These are phyloP conservation scores for Leishmania tarentolae DNA, from an alignment of 208 protist species.

Conservation along the genomic window DNA sequence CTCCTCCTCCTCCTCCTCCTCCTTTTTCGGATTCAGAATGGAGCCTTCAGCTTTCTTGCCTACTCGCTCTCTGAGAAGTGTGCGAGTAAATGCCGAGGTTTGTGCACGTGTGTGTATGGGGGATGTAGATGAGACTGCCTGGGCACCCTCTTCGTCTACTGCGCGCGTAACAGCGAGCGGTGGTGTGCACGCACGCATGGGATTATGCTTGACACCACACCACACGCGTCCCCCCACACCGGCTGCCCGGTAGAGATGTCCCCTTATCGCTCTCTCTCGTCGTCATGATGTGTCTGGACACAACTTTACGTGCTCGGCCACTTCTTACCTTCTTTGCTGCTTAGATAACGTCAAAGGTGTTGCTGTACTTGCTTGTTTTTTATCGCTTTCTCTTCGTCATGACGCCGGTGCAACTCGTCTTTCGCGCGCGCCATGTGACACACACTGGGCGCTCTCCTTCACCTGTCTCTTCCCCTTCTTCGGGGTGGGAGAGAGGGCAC, in stretches of 20 bases:
- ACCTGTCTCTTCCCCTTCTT: neutral
- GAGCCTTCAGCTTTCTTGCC: neutral
- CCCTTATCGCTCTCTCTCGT: neutral
- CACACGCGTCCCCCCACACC: neutral
- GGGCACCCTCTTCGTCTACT: too few relatives aligned
- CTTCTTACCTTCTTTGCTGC: neutral
- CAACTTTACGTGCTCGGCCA: neutral
- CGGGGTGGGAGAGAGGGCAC: neutral
- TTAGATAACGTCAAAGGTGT: neutral
- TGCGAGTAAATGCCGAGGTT: neutral
- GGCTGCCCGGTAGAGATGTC: neutral
- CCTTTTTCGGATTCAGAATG: neutral
- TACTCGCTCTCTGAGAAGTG: constrained; percentile 1
- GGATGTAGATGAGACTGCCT: neutral
- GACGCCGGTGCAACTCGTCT: neutral
- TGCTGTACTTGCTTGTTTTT: too few relatives aligned
- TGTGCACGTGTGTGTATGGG: neutral
- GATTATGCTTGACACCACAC: neutral
- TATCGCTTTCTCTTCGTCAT: neutral
- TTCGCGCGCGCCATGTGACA: neutral
- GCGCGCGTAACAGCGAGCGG: neutral
- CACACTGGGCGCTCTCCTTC: neutral
- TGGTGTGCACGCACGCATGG: neutral
- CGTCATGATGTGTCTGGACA: neutral
- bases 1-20: neutral